Evolutionary conservation across 768 basidiomycete genomes (phyloP).

Genomic region (Termitomyces sp.): DNA sequence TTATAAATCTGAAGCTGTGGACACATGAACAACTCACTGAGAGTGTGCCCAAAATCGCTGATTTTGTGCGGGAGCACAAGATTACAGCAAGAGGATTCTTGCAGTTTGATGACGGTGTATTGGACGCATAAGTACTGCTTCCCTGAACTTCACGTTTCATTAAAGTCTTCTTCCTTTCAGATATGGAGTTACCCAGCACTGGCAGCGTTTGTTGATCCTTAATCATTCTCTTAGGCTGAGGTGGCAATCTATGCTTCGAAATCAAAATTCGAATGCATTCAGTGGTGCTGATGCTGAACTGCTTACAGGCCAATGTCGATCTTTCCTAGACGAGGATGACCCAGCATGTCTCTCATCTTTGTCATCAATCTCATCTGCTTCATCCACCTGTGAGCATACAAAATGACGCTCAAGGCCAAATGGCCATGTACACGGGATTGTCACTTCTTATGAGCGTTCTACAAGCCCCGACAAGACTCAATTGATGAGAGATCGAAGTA

Average conservation of each 20-base stretch:
- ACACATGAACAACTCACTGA: slow-evolving; percentile 46
- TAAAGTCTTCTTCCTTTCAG: slow-evolving; percentile 18
- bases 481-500: slow-evolving; percentile 6
- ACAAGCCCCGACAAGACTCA: slow-evolving; percentile 13
- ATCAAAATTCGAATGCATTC: slow-evolving; percentile 20
- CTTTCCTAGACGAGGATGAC: slow-evolving; percentile 9
- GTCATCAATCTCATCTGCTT: slow-evolving; percentile 13
- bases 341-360: slow-evolving; percentile 16
- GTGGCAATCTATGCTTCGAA: slow-evolving; percentile 50
- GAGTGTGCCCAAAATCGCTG: slow-evolving; percentile 45
- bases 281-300: neutral
- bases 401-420: slow-evolving; percentile 12
- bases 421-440: slow-evolving; percentile 22
- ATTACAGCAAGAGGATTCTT: slow-evolving; percentile 57
- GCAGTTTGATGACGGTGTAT: slow-evolving; percentile 53
- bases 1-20: slow-evolving; percentile 59
- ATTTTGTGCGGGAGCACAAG: slow-evolving; percentile 41
- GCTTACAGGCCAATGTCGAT: slow-evolving; percentile 2
- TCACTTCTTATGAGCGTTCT: slow-evolving; percentile 21
- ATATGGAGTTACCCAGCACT: slow-evolving; percentile 39
- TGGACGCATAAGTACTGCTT: slow-evolving; percentile 41
- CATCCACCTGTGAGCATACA: slow-evolving; percentile 7
- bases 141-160: neutral
- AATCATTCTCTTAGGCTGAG: slow-evolving; percentile 48
- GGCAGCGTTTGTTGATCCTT: slow-evolving; percentile 52